Conservation (phyloP, 2,329 filamentous ascomycete genomes). For the Aspergillus piperis region DNA sequence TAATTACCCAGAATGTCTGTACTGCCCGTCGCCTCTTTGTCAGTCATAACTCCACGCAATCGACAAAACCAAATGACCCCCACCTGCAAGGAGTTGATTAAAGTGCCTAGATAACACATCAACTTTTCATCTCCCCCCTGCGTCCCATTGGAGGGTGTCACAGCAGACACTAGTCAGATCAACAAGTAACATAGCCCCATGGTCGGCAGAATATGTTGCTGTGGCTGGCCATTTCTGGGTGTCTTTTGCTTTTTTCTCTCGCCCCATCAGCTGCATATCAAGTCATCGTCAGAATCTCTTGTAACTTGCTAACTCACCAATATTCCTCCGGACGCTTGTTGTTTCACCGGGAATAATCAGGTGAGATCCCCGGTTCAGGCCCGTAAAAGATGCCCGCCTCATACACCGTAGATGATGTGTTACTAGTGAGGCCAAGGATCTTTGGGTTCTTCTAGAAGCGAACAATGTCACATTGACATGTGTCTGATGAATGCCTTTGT, state of each 20-base stretch:
- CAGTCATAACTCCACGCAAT: neutral
- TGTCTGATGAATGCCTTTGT: neutral
- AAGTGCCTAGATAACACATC: conserved; percentile 1
- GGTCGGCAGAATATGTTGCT: neutral
- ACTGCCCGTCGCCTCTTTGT: neutral
- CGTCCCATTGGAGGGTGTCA: neutral
- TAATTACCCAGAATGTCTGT: neutral
- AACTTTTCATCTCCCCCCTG: neutral
- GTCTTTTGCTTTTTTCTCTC: neutral
- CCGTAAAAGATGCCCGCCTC: neutral
- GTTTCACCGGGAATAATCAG: neutral
- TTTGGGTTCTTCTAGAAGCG: neutral
- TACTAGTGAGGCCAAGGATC: neutral
- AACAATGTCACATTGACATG: neutral
- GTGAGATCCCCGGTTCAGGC: neutral
- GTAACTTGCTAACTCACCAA: neutral
- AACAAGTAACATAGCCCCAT: neutral
- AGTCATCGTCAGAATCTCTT: neutral
- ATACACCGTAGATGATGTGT: neutral
- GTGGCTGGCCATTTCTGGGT: neutral
- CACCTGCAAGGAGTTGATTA: conserved; percentile 4
- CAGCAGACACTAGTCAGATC: neutral
- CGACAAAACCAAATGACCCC: neutral
- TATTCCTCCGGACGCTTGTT: neutral
- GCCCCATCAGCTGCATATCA: neutral